Base-by-base conservation (phyloP, 1,139 yeast genomes). In the Tardiomyces depauwii region DNA sequence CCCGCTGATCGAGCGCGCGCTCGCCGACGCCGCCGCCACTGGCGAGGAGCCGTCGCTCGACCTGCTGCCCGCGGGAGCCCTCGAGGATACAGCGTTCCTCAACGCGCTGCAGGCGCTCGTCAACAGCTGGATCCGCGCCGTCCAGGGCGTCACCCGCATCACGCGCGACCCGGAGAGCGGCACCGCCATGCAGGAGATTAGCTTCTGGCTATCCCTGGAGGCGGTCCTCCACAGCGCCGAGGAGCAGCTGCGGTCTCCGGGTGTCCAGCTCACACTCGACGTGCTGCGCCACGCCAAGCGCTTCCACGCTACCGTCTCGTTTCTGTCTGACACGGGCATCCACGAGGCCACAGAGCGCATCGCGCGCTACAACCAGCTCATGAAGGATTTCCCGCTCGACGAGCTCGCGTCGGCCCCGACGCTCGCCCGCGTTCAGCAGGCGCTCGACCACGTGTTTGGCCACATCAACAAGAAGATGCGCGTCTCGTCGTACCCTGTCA, bases 191-290 rank as follows among this genome's bases (percentile, higher is more conserved):
- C 91, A 84, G 46, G 96, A 89, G 57, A 72, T 83, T 12, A 77
- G 73, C 45, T 89, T 85, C 56, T 89, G 97, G 96, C 68, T 70
- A 19, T 76, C 87, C 0, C 71, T 85, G 70, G 93, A 85, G 55
- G 61, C 66, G 1, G 81, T 88, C 0, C 65, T 89, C 36, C 51
- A 58, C 5, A 69, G 79, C 3, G 70, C 86, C 1, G 75, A 76
- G 45, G 68, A 69, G 1, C 96, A 87, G 59, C 63, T 84, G 2
- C 63, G 71, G 10, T 67, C 77, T 0, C 70, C 72, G 0, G 80
- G 77, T 32, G 76, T 86, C 1, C 67, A 65, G 23, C 60, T 74
- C n/a, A 77, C 94, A 0, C 63, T 87, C 19, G 77, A 76, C 2
- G 66, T 85, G 1, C 68, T 89, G 47, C 76, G 78, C 50, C 68